Evolutionary conservation across 192 early-diverging fungal genomes (phyloP).

Genomic region (Umbelopsis isabellina): DNA sequence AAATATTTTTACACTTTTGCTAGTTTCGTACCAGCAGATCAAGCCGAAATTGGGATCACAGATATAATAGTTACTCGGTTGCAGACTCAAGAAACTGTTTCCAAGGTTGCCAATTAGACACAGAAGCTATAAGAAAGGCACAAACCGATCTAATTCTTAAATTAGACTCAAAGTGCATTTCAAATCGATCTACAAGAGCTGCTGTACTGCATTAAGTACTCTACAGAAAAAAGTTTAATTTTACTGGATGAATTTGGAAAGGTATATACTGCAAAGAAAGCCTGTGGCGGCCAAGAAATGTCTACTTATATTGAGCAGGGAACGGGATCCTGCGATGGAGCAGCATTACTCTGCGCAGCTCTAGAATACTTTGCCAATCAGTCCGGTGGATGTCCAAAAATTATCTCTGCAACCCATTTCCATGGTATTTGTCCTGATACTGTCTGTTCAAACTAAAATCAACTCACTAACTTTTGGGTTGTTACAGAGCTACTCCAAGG

Average conservation of each 20-base stretch:
- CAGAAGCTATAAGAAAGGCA: background rate
- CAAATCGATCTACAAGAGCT: slow-evolving; percentile 75
- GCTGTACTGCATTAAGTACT: slow-evolving; percentile 47
- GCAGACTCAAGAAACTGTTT: slow-evolving; percentile 70
- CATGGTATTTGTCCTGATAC: slow-evolving; percentile 60
- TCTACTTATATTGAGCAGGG: slow-evolving; percentile 20
- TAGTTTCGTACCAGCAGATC: slow-evolving; percentile 82
- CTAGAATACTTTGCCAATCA: slow-evolving; percentile 60
- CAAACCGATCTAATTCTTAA: background rate
- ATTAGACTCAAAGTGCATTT: slow-evolving; percentile 70
- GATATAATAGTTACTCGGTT: slow-evolving; percentile 81
- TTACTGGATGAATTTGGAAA: slow-evolving; percentile 89
- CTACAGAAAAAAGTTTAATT: slow-evolving; percentile 61
- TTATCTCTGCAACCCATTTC: slow-evolving; percentile 87
- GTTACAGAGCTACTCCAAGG: slow-evolving; percentile 53
- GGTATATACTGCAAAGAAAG: slow-evolving; percentile 19
- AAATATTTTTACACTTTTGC: background rate
- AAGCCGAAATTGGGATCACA: slow-evolving; percentile 71
- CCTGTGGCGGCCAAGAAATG: background rate
- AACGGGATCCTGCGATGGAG: slow-evolving; percentile 63
- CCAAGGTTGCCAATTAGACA: slow-evolving; percentile 43
- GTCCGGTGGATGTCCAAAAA: slow-evolving; percentile 56
- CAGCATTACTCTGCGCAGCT: slow-evolving; percentile 76
- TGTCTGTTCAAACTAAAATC: no score
- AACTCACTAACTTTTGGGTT: no score